A percentile compares a stretch with the other conserved stretches of the same genome.
Evolutionary conservation across 192 early-diverging fungal genomes (phyloP).

Genomic region (Linnemannia zychae): DNA sequence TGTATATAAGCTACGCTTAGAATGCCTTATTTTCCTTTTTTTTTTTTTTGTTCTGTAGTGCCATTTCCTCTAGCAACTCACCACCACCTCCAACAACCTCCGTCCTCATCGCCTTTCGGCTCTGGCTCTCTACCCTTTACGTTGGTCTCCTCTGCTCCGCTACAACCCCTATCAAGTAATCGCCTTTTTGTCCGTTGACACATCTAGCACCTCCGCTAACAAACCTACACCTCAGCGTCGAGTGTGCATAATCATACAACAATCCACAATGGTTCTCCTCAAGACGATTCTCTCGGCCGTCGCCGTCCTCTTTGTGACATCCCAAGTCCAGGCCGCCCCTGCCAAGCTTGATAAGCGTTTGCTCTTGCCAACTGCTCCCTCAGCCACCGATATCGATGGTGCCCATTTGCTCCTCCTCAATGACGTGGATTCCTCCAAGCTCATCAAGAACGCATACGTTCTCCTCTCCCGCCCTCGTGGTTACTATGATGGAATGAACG

Average conservation of each 20-base stretch:
- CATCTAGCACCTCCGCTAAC: background rate
- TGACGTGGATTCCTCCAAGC: constrained; percentile 37
- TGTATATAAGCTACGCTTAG: background rate
- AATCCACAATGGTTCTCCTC: constrained; percentile 15
- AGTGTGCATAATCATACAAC: background rate
- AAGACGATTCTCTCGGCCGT: constrained; percentile 24
- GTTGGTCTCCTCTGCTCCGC: background rate
- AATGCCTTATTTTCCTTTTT: background rate
- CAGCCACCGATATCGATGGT: constrained; percentile 43
- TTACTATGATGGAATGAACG: constrained; percentile 43
- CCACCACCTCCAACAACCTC: background rate
- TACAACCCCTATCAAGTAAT: background rate
- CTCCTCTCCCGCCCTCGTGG: constrained; percentile 35
- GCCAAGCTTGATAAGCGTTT: constrained; percentile 27
- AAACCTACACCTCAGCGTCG: background rate
- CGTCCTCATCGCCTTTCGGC: background rate
- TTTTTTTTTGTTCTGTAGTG: background rate
- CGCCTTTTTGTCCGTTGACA: background rate
- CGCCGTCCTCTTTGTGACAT: constrained; percentile 2
- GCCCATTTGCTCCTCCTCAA: constrained; percentile 47
- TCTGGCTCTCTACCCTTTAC: background rate
- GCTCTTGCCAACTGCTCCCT: constrained; percentile 35
- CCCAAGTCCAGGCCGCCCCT: constrained; percentile 27
- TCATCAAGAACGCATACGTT: constrained; percentile 45
- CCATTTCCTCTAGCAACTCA: background rate